A percentile compares a stretch with the other conserved stretches of the same genome.
Conservation (phyloP, 306 rosid genomes). For the Macrotyloma uniflorum region DNA sequence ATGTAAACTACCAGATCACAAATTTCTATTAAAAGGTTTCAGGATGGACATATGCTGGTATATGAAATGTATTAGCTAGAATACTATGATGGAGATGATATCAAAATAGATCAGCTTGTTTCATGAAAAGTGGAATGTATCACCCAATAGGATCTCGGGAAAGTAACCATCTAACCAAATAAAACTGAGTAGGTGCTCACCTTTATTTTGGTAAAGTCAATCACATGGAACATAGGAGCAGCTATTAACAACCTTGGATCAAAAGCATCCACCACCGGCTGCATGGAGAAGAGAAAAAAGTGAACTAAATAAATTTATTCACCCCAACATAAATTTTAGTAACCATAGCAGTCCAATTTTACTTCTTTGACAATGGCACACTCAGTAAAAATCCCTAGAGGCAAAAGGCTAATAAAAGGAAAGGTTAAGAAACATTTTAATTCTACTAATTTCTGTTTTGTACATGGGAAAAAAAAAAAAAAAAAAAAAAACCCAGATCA, state of each 20-base stretch:
- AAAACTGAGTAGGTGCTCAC: conserved; percentile 35
- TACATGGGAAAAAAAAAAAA: neutral
- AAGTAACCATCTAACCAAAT: neutral
- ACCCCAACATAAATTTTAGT: neutral
- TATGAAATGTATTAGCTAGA: neutral
- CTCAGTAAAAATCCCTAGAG: neutral
- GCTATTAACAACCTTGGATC: conserved; percentile 51
- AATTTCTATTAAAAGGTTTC: neutral
- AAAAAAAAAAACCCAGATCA: neutral
- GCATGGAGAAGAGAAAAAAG: conserved; percentile 39
- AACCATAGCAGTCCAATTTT: conserved; percentile 1
- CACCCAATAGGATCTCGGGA: neutral
- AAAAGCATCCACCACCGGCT: conserved; percentile 84
- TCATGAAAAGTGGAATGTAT: neutral
- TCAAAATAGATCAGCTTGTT: conserved; percentile 11
- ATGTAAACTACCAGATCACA: neutral
- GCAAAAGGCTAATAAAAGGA: neutral
- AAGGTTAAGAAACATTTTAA: neutral
- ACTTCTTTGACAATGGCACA: conserved; percentile 3
- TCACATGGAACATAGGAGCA: conserved; percentile 66
- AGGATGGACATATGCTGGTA: neutral
- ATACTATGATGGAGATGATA: conserved; percentile 11
- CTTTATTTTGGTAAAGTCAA: conserved; percentile 71
- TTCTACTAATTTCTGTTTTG: neutral
- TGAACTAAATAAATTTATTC: neutral